phyloP scores from a whole-genome alignment of 2,329 filamentous ascomycete genomes.

The Plectosphaerella cucumerina region DNA sequence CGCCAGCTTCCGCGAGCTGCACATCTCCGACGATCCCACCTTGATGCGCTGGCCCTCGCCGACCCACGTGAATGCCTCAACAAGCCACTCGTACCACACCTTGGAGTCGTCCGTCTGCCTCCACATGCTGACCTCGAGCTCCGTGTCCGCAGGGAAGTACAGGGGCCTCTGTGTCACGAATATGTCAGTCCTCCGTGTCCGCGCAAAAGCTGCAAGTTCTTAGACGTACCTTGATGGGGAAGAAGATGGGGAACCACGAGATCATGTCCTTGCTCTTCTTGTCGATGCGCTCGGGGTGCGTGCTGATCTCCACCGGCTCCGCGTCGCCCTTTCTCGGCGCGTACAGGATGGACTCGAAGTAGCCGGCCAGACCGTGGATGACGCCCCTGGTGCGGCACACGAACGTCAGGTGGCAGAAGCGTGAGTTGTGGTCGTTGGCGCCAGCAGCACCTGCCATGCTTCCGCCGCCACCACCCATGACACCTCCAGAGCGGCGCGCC shows the following conservation, averaged over 20 bases:
- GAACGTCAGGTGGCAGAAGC: slow-evolving; percentile 76
- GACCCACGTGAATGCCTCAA: slow-evolving; percentile 74
- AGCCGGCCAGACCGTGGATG: slow-evolving; percentile 86
- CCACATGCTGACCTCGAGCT: slow-evolving; percentile 92
- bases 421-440: slow-evolving; percentile 85
- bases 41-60: slow-evolving; percentile 59
- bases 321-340: slow-evolving; percentile 40
- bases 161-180: slow-evolving; percentile 64
- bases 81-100: slow-evolving; percentile 98
- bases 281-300: slow-evolving; percentile 87
- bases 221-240: slow-evolving; percentile 86
- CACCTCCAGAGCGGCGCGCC: slow-evolving; percentile 58
- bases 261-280: slow-evolving; percentile 96
- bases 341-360: slow-evolving; percentile 96
- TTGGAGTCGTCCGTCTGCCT: slow-evolving; percentile 90
- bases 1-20: slow-evolving; percentile 65
- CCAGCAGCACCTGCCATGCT: slow-evolving; percentile 73
- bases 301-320: slow-evolving; percentile 78
- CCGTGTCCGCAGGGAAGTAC: slow-evolving; percentile 76
- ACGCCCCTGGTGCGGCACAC: slow-evolving; percentile 74
- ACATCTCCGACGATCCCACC: slow-evolving; percentile 61
- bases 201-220: slow-evolving; percentile 81
- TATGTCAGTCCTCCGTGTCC: slow-evolving; percentile 54
- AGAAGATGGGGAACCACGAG: slow-evolving; percentile 98
- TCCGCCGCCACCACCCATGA: slow-evolving; percentile 63